These are phyloP conservation scores for Passiflora organensis DNA, from an alignment of 345 rosid genomes.

Conservation along the genomic window DNA sequence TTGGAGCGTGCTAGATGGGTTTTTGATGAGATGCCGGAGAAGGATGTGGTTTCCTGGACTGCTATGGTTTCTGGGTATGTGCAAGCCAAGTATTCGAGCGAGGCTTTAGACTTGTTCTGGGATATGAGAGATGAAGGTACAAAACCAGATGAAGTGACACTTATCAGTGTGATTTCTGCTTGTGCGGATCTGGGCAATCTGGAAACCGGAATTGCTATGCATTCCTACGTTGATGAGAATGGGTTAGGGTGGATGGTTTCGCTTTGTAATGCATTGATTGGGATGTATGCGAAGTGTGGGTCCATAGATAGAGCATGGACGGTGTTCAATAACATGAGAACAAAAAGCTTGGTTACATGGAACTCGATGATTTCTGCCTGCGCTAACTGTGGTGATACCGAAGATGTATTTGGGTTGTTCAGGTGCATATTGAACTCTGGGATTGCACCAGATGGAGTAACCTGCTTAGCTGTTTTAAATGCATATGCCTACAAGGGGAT, in stretches of 20 bases:
- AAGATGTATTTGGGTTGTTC: constrained; percentile 20
- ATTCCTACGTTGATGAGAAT: constrained; percentile 21
- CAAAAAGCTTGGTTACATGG: constrained; percentile 34
- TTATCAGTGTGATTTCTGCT: constrained; percentile 24
- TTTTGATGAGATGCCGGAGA: constrained; percentile 28
- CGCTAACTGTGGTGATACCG: constrained; percentile 23
- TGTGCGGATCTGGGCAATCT: constrained; percentile 15
- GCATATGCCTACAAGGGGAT: constrained; percentile 21
- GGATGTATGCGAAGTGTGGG: constrained; percentile 37
- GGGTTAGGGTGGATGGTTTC: constrained; percentile 33
- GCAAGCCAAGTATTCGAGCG: constrained; percentile 13
- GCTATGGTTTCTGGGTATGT: constrained; percentile 23
- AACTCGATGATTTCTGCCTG: constrained; percentile 32
- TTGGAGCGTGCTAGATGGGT: constrained; percentile 21
- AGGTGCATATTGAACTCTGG: constrained; percentile 16
- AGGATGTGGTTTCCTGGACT: constrained; percentile 30
- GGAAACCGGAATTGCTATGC: constrained; percentile 21
- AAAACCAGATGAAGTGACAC: constrained; percentile 27
- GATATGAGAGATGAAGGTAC: constrained; percentile 13
- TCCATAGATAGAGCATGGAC: constrained; percentile 22
- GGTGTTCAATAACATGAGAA: constrained; percentile 24
- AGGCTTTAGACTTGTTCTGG: constrained; percentile 21
- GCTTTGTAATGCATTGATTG: constrained; percentile 31
- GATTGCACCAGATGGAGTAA: constrained; percentile 22
- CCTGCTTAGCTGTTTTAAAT: constrained; percentile 24